Conservation (phyloP, 179 eudicot genomes). For the Nepenthes alata region DNA sequence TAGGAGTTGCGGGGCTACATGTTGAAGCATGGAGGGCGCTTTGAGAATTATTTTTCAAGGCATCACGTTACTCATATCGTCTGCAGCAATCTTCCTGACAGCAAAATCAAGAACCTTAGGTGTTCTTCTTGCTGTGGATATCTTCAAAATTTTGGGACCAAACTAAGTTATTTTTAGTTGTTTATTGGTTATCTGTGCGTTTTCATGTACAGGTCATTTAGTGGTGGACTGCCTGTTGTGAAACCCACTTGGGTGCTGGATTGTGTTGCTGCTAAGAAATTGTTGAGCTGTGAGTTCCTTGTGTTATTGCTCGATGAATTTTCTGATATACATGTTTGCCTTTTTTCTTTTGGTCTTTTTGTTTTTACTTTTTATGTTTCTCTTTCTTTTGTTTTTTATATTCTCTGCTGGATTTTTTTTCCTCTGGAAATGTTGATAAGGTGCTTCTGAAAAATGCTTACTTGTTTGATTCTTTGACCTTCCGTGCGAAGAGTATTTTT, state of each 20-base stretch:
- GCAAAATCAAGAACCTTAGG: conserved; percentile 87
- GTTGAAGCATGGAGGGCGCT: conserved; percentile 84
- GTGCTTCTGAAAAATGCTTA: too few relatives aligned
- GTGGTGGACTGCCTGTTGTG: conserved; percentile 88
- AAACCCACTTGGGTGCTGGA: conserved; percentile 88
- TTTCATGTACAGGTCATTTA: conserved; percentile 54
- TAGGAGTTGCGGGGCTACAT: conserved; percentile 80
- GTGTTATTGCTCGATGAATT: not conserved
- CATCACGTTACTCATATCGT: conserved; percentile 68
- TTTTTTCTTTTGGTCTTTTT: not conserved
- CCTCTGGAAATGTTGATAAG: too few relatives aligned
- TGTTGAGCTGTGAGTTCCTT: conserved; percentile 60
- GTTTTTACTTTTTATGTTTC: not conserved
- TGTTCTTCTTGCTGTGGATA: conserved; percentile 7
- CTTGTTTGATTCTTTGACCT: too few relatives aligned
- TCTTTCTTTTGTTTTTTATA: too few relatives aligned
- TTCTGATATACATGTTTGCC: not conserved
- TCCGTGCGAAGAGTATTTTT: too few relatives aligned
- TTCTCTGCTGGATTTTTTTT: too few relatives aligned
- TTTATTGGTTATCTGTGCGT: not conserved
- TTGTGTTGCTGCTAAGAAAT: conserved; percentile 62
- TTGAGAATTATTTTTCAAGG: conserved; percentile 90
- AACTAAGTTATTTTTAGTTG: not conserved
- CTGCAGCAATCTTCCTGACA: conserved; percentile 78
- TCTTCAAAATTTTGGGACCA: not conserved